Conservation (phyloP, 139 green algal species). For the Coelastrella sp. region DNA sequence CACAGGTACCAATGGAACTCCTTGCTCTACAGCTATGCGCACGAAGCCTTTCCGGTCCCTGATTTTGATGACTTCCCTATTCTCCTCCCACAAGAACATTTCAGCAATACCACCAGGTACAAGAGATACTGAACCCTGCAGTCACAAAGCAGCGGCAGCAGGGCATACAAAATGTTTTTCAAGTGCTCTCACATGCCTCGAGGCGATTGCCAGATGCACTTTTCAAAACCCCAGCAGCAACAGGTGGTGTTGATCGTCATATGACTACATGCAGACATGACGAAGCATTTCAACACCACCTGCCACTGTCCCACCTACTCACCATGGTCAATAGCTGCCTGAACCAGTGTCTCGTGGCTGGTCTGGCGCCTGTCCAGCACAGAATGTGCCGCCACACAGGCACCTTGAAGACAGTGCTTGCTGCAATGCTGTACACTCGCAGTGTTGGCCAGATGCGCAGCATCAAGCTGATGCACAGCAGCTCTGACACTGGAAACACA, state of each 20-base stretch:
- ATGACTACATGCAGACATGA: background rate
- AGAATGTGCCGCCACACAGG: slow-evolving; percentile 60
- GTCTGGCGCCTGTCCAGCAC: slow-evolving; percentile 50
- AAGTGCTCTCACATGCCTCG: no score
- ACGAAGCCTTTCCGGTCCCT: slow-evolving; percentile 45
- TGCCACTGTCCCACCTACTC: background rate
- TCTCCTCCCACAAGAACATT: slow-evolving; percentile 46
- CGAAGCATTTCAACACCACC: background rate
- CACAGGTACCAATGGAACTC: slow-evolving; percentile 50
- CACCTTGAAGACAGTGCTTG: slow-evolving; percentile 50
- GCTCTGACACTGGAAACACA: slow-evolving; percentile 44
- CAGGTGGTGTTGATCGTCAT: no score
- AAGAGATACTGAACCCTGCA: slow-evolving; percentile 45
- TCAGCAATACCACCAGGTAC: slow-evolving; percentile 50
- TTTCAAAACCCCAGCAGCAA: no score
- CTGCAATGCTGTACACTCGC: slow-evolving; percentile 49
- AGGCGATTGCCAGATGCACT: no score
- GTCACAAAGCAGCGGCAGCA: background rate
- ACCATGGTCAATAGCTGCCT: slow-evolving; percentile 43
- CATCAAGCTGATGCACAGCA: slow-evolving; percentile 45
- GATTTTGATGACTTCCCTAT: slow-evolving; percentile 47
- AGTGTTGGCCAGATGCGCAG: slow-evolving; percentile 31
- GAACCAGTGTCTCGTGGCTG: slow-evolving; percentile 44
- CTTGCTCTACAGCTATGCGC: slow-evolving; percentile 49
- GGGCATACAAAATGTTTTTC: no score